These are phyloP conservation scores for Pythium utonaiense DNA, from an alignment of 352 stramenopile genomes.

Conservation along the genomic window DNA sequence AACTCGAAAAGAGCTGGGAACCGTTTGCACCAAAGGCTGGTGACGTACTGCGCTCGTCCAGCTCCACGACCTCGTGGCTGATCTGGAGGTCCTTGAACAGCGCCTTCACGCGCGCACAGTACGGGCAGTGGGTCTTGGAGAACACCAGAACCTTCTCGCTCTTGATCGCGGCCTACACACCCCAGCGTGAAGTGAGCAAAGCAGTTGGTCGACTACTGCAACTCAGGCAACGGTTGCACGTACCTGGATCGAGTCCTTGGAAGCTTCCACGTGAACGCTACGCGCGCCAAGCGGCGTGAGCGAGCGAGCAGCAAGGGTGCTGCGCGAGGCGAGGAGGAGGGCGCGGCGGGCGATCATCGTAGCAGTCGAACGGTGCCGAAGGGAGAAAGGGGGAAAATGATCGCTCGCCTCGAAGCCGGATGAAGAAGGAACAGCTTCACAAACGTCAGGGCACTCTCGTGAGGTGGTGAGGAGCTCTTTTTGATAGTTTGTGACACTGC, in stretches of 20 bases:
- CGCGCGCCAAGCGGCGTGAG: conserved; percentile 23
- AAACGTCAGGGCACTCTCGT: background rate
- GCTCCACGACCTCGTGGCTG: conserved; percentile 62
- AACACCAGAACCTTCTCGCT: conserved; percentile 88
- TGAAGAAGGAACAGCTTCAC: background rate
- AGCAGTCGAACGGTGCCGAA: background rate
- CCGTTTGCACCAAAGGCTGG: background rate
- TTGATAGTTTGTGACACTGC: background rate
- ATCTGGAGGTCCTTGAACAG: conserved; percentile 74
- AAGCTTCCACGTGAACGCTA: conserved; percentile 58
- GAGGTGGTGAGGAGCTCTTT: background rate
- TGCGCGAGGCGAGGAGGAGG: conserved; percentile 12
- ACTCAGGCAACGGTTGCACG: background rate
- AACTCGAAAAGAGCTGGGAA: no score
- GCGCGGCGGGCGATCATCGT: conserved; percentile 22
- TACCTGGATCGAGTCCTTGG: conserved; percentile 55
- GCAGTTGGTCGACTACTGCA: conserved; percentile 1
- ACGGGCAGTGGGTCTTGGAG: conserved; percentile 95
- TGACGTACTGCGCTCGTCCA: conserved; percentile 54
- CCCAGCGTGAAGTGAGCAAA: no score
- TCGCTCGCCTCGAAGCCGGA: background rate
- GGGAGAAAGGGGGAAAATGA: background rate
- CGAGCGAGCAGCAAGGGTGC: conserved; percentile 4
- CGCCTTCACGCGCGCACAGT: conserved; percentile 89
- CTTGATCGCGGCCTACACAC: conserved; percentile 50